These are phyloP conservation scores for Sindora glabra DNA, from an alignment of 306 rosid species.

Conservation along the genomic window DNA sequence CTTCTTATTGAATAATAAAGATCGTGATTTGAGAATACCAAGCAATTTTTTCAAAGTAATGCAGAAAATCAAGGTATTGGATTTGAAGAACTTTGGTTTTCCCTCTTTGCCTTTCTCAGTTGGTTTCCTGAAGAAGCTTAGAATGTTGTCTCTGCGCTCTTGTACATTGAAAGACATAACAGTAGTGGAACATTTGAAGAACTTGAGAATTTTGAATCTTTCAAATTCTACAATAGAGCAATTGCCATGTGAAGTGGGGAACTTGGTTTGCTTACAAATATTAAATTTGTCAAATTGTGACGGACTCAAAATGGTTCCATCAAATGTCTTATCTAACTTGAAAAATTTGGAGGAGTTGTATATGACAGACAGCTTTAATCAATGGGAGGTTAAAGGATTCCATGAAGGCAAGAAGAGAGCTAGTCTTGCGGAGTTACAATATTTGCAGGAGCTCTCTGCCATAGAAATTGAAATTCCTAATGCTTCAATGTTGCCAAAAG, in stretches of 20 bases:
- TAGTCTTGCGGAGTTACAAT: no score
- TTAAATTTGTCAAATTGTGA: no score
- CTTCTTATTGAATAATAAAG: accelerated
- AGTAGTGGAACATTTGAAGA: background rate
- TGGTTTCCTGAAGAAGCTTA: background rate
- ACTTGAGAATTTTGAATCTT: background rate
- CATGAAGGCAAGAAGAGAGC: no score
- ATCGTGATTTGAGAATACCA: background rate
- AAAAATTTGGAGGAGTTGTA: no score
- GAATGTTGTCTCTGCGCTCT: background rate
- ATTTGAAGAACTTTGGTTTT: accelerated
- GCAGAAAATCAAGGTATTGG: background rate
- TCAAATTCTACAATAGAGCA: accelerated
- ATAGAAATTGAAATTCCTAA: background rate
- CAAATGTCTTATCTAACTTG: no score
- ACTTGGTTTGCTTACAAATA: no score
- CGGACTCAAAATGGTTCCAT: no score
- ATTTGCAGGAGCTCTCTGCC: no score
- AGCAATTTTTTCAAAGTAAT: background rate
- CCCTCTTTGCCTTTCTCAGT: background rate
- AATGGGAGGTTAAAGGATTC: no score
- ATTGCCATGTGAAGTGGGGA: background rate
- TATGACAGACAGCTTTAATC: no score
- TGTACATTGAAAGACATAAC: background rate
- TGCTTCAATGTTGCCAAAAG: background rate